Evolutionary conservation across 208 protist genomes (phyloP), one percentile per base, ranked within the genome.

Genomic region (Trypanosoma avium): DNA sequence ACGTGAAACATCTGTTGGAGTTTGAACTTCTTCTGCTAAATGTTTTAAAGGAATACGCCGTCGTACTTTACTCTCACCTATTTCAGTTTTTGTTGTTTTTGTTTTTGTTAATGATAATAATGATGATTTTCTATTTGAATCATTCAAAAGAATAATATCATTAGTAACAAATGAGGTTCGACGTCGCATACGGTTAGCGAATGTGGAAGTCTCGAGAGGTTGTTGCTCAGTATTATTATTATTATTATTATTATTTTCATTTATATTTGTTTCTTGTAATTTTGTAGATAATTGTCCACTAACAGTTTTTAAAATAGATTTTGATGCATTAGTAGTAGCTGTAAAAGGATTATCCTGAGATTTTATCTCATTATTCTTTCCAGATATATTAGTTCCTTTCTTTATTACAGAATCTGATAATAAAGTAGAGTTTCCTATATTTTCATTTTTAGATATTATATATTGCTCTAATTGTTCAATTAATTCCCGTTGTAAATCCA

Each of bases 401-500:
- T n/a, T n/a, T n/a, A n/a, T n/a, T n/a, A n/a, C n/a, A n/a, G n/a
- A n/a, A n/a, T n/a, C n/a, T n/a, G n/a, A n/a, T n/a, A n/a, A n/a
- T n/a, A n/a, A n/a, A n/a, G n/a, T n/a, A n/a, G n/a, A 6, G 24
- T 15, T 54, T 30, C 30, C 30, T 54, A 12, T 8, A 54, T 32
- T 54, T 13, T 10, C 10, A 38, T 38, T 10, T 1, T 35, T 13
- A 27, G 35, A 7, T 47, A 35, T 29, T 27, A 59, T 3, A 49
- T 8, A 33, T 5, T 24, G 27, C 54, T 70, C 47, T 22, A 60
- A 8, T 17, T 48, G 26, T n/a, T 40, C 55, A 53, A 60, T 62
- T 19, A 46, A 24, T 15, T 45, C 47, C 3, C 50, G 61, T 48
- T 74, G 61, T 13, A 50, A 21, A n/a, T 74, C 70, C 22, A 82